Percentiles rank a stretch among this genome's conserved stretches.
Evolutionary conservation across 176 grass and related monocot genomes (phyloP).

Genomic region (Thinopyrum elongatum): DNA sequence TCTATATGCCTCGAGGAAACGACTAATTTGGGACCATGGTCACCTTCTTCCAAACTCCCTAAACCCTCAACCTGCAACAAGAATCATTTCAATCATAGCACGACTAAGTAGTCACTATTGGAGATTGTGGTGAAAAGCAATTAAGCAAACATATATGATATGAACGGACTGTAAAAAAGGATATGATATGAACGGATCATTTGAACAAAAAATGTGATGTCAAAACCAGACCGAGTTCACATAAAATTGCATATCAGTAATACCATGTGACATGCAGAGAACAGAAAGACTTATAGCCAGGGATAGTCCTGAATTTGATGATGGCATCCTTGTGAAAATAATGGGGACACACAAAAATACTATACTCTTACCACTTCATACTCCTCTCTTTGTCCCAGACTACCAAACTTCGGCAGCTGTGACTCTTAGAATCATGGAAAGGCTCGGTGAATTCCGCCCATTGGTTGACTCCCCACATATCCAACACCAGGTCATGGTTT

Average conservation of each 20-base stretch:
- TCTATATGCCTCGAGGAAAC: conserved; percentile 76
- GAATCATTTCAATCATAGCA: background rate
- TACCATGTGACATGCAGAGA: background rate
- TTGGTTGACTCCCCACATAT: conserved; percentile 77
- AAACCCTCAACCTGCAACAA: conserved; percentile 59
- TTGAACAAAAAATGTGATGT: background rate
- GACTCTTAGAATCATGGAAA: conserved; percentile 64
- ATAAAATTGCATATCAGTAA: background rate
- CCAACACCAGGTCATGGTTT: conserved; percentile 93
- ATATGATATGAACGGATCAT: background rate
- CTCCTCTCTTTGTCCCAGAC: conserved; percentile 86
- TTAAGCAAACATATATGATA: background rate
- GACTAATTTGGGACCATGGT: conserved; percentile 75
- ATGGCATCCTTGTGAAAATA: background rate
- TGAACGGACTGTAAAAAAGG: background rate
- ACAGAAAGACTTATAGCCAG: background rate
- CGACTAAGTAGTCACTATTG: background rate
- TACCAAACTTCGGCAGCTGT: conserved; percentile 68
- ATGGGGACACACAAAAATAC: background rate
- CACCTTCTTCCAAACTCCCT: conserved; percentile 59
- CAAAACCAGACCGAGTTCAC: background rate
- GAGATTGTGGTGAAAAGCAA: background rate
- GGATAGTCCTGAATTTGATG: background rate
- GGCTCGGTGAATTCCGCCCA: conserved; percentile 76
- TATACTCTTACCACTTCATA: conserved; percentile 81